Base-by-base conservation (phyloP, 176 grass and related monocot genomes). In the Oryza rufipogon region DNA sequence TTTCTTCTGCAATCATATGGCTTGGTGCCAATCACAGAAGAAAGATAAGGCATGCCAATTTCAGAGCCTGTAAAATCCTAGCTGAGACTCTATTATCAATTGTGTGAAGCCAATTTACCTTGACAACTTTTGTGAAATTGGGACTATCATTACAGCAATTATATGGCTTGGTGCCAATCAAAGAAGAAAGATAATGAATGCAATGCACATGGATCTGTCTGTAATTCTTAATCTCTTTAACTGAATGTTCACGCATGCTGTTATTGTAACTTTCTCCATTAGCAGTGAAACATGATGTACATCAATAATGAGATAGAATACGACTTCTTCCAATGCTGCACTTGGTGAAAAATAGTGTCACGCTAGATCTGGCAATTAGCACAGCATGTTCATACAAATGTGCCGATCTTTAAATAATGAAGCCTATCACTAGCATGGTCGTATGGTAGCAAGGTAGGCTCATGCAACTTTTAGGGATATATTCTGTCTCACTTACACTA, bases 331-430 rank as follows among this genome's bases (percentile, higher is more conserved):
- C 65, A 61, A 71, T 70, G 49, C 25, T 56, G 63, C 46, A 42
- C 64, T 78, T 84, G 11, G 67, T 46, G 16, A 58, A 71, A 70
- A 20, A 34, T 64, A 33, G 9, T 12, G 19, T 0, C 26, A 79
- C 38, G 54, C 22, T 63, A 78, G 68, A 79, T 73, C 75, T 72
- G 58, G 51, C n/a, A 48, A 25, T 6, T 48, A 36, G 16, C 17
- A 70, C 9, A 64, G 83, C 64, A 78, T 42, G 77, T 13, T 70
- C 25, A 60, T 46, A 19, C 34, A 38, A 23, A 56, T 70, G 9
- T 68, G 48, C 22, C 45, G 39, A 23, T 63, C 38, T 64, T 49
- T 64, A 87, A 20, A 82, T 80, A 76, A 70, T 70, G 38, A 87
- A 68, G 13, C 71, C 48, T 77, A 70, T 75, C 36, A 34, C 64